A percentile compares a stretch with the other conserved stretches of the same genome.
phyloP scores from a whole-genome alignment of 805 yeast species.

The Metschnikowia lochheadii region DNA sequence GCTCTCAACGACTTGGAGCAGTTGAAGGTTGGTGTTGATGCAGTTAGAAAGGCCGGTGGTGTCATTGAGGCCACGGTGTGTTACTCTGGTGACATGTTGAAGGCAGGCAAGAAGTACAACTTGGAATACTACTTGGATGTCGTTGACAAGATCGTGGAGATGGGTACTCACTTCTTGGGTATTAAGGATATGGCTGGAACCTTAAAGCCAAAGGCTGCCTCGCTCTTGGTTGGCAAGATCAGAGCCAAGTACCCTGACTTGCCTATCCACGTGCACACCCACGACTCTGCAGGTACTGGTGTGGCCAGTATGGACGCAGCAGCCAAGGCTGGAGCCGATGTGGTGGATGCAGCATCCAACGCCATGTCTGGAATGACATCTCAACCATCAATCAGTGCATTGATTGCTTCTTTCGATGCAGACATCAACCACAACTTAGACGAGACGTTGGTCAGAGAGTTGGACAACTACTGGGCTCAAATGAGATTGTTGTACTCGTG shows the following conservation, averaged over 20 bases:
- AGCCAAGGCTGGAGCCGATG: constrained; percentile 96
- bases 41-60: constrained; percentile 97
- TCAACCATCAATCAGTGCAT: constrained; percentile 93
- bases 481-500: constrained; percentile 95
- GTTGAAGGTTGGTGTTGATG: constrained; percentile 94
- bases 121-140: constrained; percentile 81
- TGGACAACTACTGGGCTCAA: constrained; percentile 98
- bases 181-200: constrained; percentile 99
- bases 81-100: constrained; percentile 98
- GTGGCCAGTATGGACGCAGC: constrained; percentile 94
- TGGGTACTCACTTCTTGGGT: constrained; percentile 97
- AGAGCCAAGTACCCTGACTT: constrained; percentile 85
- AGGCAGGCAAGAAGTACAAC: constrained; percentile 93
- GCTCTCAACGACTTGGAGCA: constrained; percentile 96
- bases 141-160: constrained; percentile 75
- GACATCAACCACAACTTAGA: constrained; percentile 71
- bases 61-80: constrained; percentile 98
- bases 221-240: constrained; percentile 68
- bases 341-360: constrained; percentile 95
- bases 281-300: constrained; percentile 99
- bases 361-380: constrained; percentile 98
- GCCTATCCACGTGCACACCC: constrained; percentile 98
- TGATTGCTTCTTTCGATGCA: constrained; percentile 89
- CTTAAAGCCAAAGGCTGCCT: constrained; percentile 92
- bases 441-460: constrained; percentile 64